Conservation (phyloP, 106 monocot genomes). For the Acanthochlamys bracteata region DNA sequence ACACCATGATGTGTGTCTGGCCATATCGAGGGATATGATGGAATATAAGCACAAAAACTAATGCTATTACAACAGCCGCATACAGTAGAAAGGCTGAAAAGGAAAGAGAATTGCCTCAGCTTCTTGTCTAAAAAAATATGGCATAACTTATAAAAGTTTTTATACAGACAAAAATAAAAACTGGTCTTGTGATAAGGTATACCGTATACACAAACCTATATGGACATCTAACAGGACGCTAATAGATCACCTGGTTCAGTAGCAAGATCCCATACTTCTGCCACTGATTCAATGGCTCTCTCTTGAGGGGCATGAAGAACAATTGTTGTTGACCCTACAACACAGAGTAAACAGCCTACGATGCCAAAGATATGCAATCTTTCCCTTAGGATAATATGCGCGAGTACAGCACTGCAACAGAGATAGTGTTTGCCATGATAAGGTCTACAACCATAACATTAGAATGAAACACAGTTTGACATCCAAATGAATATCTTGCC, state of each 20-base stretch:
- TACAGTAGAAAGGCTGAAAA: slow-evolving; percentile 58
- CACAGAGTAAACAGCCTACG: slow-evolving; percentile 58
- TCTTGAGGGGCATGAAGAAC: slow-evolving; percentile 76
- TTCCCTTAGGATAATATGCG: slow-evolving; percentile 55
- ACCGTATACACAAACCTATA: background rate
- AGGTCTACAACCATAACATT: background rate
- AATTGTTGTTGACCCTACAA: slow-evolving; percentile 44
- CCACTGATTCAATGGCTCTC: slow-evolving; percentile 55
- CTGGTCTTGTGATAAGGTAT: background rate
- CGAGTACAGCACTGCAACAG: slow-evolving; percentile 55
- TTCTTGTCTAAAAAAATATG: background rate
- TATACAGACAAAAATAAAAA: background rate
- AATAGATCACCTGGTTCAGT: slow-evolving; percentile 53
- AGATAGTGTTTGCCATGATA: background rate
- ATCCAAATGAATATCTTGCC: slow-evolving; percentile 13
- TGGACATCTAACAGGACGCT: no score
- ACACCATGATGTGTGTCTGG: slow-evolving; percentile 61
- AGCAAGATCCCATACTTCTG: slow-evolving; percentile 45
- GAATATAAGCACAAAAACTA: slow-evolving; percentile 47
- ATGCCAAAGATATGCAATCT: slow-evolving; percentile 67
- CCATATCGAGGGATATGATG: slow-evolving; percentile 63
- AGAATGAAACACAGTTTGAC: background rate
- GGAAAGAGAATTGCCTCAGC: slow-evolving; percentile 1
- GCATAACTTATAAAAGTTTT: background rate
- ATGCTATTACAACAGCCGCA: slow-evolving; percentile 34